Conservation (phyloP, 202 grass and related monocot genomes). For the Carex sylvatica region DNA sequence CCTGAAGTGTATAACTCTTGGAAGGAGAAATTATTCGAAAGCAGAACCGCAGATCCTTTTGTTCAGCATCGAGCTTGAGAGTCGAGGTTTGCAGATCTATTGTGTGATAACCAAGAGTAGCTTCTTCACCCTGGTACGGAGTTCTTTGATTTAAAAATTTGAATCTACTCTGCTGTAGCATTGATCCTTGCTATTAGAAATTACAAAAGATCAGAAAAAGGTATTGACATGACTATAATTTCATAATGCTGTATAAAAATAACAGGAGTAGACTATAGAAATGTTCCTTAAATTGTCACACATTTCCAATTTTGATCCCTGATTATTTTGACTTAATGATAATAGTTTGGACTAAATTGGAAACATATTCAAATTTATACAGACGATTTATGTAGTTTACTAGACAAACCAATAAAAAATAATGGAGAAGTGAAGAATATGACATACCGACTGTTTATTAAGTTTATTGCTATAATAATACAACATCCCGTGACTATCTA, state of each 20-base stretch:
- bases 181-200: conserved; percentile 64
- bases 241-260: neutral
- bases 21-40: conserved; percentile 92
- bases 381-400: neutral
- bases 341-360: neutral
- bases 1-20: conserved; percentile 90
- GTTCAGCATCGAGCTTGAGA: conserved; percentile 84
- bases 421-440: conserved; percentile 21
- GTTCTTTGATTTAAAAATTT: conserved; percentile 52
- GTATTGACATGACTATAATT: neutral
- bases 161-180: conserved; percentile 64
- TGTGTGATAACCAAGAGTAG: conserved; percentile 57
- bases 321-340: neutral
- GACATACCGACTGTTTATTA: conserved; percentile 74
- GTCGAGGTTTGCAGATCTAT: conserved; percentile 93
- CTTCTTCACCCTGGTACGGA: conserved; percentile 47
- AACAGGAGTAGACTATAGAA: neutral
- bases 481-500: conserved; percentile 83
- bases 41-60: conserved; percentile 92
- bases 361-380: neutral
- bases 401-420: neutral
- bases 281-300: neutral
- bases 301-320: neutral
- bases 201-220: conserved; percentile 32
- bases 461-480: conserved; percentile 86